Percentiles rank a stretch among this genome's conserved stretches.
Conservation (phyloP, 805 yeast species). For the Candida coquimbonensis region DNA sequence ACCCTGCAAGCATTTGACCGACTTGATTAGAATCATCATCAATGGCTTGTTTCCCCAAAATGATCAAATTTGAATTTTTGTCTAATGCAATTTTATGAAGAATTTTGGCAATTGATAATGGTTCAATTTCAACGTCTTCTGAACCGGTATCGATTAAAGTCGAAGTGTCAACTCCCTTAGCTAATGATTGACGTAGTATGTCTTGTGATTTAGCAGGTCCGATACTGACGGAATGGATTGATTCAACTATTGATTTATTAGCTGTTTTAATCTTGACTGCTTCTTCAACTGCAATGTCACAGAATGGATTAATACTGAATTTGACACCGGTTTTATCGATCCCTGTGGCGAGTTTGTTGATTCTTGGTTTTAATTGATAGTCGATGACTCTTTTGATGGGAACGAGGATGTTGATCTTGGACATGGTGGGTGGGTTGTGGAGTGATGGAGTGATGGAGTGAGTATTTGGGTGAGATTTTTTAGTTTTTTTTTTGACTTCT, state of each 20-base stretch:
- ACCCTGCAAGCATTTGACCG: slow-evolving; percentile 93
- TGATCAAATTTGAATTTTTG: slow-evolving; percentile 67
- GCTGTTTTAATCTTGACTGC: slow-evolving; percentile 71
- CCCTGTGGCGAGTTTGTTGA: slow-evolving; percentile 78
- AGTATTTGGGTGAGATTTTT: not conserved
- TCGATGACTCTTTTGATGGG: slow-evolving; percentile 96
- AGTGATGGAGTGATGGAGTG: not conserved
- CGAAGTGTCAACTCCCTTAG: slow-evolving; percentile 88
- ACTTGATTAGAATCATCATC: slow-evolving; percentile 95
- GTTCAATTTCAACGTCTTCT: slow-evolving; percentile 50
- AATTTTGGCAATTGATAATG: slow-evolving; percentile 83
- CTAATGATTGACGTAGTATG: slow-evolving; percentile 79
- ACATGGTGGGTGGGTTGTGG: slow-evolving; percentile 26
- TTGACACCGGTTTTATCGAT: slow-evolving; percentile 81
- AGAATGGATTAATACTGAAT: slow-evolving; percentile 92
- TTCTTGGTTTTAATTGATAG: slow-evolving; percentile 87
- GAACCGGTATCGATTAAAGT: slow-evolving; percentile 77
- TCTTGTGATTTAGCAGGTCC: slow-evolving; percentile 88
- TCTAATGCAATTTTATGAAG: slow-evolving; percentile 65
- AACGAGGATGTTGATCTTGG: slow-evolving; percentile 68
- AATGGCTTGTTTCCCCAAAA: slow-evolving; percentile 94
- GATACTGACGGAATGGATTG: slow-evolving; percentile 84
- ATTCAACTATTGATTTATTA: slow-evolving; percentile 61
- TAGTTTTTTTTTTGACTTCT: not conserved
- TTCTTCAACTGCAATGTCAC: slow-evolving; percentile 97